Evolutionary conservation across 2,329 filamentous ascomycete genomes (phyloP).

Genomic region (Colletotrichum gigasporum): DNA sequence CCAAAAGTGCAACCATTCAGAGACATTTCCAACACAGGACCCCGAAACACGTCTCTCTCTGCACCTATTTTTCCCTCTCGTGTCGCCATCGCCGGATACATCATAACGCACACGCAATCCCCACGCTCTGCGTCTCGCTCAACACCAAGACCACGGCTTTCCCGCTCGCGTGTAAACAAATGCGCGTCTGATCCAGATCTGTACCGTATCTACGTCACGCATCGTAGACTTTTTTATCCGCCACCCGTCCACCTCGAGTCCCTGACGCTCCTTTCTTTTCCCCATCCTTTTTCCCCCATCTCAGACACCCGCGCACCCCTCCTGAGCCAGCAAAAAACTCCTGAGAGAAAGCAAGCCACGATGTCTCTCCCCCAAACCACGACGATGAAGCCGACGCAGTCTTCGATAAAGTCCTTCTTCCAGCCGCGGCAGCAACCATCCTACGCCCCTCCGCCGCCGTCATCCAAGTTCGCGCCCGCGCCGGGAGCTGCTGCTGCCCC

Average conservation of each 20-base stretch:
- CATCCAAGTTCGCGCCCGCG: slow-evolving; percentile 44
- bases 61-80: neutral
- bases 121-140: too few species aligned
- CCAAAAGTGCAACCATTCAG: slow-evolving; percentile 15
- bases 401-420: slow-evolving; percentile 73
- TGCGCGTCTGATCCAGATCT: neutral
- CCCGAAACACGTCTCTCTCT: neutral
- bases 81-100: slow-evolving; percentile 22
- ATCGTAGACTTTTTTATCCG: neutral
- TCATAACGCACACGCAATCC: neutral
- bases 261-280: neutral
- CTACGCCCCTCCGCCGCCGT: slow-evolving; percentile 51
- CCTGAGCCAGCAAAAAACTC: too few species aligned
- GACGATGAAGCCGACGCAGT: slow-evolving; percentile 51
- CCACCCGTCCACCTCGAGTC: too few species aligned
- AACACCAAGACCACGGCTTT: too few species aligned
- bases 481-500: slow-evolving; percentile 31
- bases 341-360: slow-evolving; percentile 47
- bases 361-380: slow-evolving; percentile 51
- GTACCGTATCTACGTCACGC: neutral
- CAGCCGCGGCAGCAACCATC: slow-evolving; percentile 53
- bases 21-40: slow-evolving; percentile 18
- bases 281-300: neutral
- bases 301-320: slow-evolving; percentile 36
- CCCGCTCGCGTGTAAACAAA: slow-evolving; percentile 3